Percentiles rank a stretch among this genome's conserved stretches.
Evolutionary conservation across 2,329 filamentous ascomycete genomes (phyloP).

Genomic region (Phaeosphaeria sp.): DNA sequence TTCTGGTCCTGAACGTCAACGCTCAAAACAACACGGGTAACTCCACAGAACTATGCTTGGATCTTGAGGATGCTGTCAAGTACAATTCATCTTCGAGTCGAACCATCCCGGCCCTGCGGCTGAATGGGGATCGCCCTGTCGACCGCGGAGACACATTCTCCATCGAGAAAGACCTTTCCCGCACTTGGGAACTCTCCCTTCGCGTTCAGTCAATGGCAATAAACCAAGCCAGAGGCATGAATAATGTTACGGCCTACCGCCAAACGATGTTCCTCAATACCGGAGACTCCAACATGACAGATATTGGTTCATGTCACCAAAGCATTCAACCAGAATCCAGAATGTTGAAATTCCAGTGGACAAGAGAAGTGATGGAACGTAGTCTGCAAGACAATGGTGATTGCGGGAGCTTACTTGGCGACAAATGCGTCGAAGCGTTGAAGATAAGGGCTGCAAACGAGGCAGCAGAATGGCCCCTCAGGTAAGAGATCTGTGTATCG

Average conservation of each 20-base stretch:
- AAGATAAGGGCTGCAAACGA: not conserved
- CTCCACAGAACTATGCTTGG: not conserved
- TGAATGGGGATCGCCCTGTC: not conserved
- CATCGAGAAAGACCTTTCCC: not conserved
- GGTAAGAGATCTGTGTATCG: not conserved
- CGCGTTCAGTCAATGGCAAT: not conserved
- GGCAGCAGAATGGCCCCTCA: not conserved
- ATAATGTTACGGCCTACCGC: no score
- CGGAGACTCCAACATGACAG: not conserved
- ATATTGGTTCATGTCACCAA: not conserved
- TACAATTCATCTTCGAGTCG: not conserved
- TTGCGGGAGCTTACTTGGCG: not conserved
- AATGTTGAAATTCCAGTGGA: not conserved
- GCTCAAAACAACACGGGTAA: not conserved
- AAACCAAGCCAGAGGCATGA: no score
- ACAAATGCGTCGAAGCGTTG: not conserved
- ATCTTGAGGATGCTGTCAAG: not conserved
- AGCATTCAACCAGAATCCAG: not conserved
- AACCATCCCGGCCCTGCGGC: not conserved
- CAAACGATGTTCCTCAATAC: not conserved
- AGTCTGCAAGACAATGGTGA: not conserved
- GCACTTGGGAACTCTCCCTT: not conserved
- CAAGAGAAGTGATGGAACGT: not conserved
- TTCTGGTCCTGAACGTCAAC: not conserved
- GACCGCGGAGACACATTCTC: not conserved